Evolutionary conservation across 768 basidiomycete species (phyloP).

Genomic region (Tylopilus cervinicoccineus): DNA sequence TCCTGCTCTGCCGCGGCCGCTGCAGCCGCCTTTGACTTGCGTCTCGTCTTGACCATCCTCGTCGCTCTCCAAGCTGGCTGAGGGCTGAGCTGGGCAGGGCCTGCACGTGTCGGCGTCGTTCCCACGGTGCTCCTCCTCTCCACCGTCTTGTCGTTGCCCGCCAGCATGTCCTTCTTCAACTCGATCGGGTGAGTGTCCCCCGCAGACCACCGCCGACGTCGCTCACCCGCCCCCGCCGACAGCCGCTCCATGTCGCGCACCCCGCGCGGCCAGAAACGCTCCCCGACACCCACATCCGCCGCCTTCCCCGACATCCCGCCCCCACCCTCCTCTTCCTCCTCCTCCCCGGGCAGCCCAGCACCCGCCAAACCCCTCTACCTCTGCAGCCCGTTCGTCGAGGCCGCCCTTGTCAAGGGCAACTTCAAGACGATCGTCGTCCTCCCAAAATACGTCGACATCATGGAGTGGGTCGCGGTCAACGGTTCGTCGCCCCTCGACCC

Average conservation of each 20-base stretch:
- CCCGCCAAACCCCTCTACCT: conserved; percentile 73
- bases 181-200: conserved; percentile 73
- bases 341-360: conserved; percentile 32
- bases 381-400: conserved; percentile 91
- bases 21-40: conserved; percentile 55
- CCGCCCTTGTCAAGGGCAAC: conserved; percentile 94
- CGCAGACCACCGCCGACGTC: no score
- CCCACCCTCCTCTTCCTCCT: conserved; percentile 38
- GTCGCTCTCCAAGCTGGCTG: no score
- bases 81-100: no score
- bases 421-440: conserved; percentile 98
- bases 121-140: background rate
- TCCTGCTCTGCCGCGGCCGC: conserved; percentile 34
- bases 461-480: conserved; percentile 97
- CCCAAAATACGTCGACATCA: conserved; percentile 92
- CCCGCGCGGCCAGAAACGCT: conserved; percentile 66
- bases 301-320: conserved; percentile 47
- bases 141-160: no score
- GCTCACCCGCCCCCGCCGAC: no score
- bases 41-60: conserved; percentile 47
- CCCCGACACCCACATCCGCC: conserved; percentile 70
- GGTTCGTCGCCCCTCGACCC: conserved; percentile 47
- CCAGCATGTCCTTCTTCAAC: conserved; percentile 79
- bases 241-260: conserved; percentile 76
- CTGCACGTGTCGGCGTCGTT: no score